Conservation (phyloP, 2,329 filamentous ascomycete species). For the Arthrobotrys conoides region DNA sequence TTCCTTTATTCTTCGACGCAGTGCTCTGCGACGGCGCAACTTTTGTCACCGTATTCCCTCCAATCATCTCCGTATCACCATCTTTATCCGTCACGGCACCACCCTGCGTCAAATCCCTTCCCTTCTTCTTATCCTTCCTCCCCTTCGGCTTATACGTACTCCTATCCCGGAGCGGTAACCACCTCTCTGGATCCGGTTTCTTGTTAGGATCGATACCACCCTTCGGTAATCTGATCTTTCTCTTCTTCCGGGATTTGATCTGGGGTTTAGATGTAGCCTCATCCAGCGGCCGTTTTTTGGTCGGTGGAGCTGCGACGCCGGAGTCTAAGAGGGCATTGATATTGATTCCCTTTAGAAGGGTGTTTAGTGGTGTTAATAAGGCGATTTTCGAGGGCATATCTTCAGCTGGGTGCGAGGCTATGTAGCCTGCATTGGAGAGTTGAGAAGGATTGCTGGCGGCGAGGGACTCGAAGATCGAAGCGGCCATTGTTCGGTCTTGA, state of each 20-base stretch:
- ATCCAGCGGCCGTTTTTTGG: conserved; percentile 70
- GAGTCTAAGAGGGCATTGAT: conserved; percentile 75
- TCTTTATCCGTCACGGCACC: conserved; percentile 78
- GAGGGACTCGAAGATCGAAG: conserved; percentile 82
- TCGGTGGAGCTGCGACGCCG: conserved; percentile 73
- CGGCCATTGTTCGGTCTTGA: conserved; percentile 79
- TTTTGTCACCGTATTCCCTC: conserved; percentile 57
- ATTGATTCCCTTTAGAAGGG: conserved; percentile 75
- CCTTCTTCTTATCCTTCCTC: conserved; percentile 90
- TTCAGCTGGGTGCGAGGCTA: conserved; percentile 79
- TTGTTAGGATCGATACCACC: conserved; percentile 79
- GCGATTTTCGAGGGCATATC: conserved; percentile 71
- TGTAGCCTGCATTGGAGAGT: conserved; percentile 82
- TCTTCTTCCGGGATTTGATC: conserved; percentile 73
- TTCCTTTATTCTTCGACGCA: conserved; percentile 44
- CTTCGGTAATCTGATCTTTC: conserved; percentile 75
- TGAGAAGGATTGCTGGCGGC: conserved; percentile 75
- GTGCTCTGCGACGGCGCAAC: conserved; percentile 38
- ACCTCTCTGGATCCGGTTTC: conserved; percentile 88
- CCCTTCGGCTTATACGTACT: conserved; percentile 91
- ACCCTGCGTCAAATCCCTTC: conserved; percentile 84
- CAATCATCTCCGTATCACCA: conserved; percentile 60
- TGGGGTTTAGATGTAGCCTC: conserved; percentile 68
- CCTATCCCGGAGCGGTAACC: conserved; percentile 90
- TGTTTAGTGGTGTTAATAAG: conserved; percentile 74